Percentiles rank a stretch among this genome's conserved stretches.
Conservation (phyloP, 1,139 yeast species). For the Pichia cactophila region DNA sequence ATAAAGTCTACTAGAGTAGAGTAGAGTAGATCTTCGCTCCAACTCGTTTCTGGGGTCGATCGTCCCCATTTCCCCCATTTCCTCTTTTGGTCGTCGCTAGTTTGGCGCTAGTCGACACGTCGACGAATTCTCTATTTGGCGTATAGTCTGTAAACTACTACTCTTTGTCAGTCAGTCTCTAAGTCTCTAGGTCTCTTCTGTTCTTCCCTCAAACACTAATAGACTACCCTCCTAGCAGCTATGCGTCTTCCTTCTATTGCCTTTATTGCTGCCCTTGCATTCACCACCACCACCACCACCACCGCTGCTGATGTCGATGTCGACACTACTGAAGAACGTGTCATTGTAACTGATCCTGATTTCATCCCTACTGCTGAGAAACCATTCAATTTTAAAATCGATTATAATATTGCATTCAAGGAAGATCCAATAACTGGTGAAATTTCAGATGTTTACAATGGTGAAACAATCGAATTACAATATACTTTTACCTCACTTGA, state of each 20-base stretch:
- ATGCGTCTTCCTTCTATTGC: neutral
- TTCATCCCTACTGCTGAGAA: constrained; percentile 27
- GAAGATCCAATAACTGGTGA: constrained; percentile 32
- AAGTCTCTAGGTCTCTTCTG: too few species aligned
- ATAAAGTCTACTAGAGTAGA: too few species aligned
- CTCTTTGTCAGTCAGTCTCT: too few species aligned
- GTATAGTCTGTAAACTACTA: too few species aligned
- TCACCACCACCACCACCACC: too few species aligned
- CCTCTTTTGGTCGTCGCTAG: too few species aligned
- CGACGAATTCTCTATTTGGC: too few species aligned
- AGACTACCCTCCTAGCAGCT: neutral
- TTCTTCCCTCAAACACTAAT: too few species aligned
- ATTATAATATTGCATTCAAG: constrained; percentile 36
- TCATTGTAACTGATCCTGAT: constrained; percentile 14
- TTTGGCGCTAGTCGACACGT: too few species aligned
- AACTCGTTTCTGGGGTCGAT: too few species aligned
- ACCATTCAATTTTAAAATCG: constrained; percentile 36
- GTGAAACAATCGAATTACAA: constrained; percentile 46
- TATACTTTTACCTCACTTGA: constrained; percentile 56
- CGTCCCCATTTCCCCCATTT: too few species aligned
- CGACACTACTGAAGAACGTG: constrained; percentile 11
- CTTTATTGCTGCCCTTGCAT: neutral
- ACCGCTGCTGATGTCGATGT: constrained; percentile 9
- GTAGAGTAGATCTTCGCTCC: too few species aligned
- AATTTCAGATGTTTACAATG: constrained; percentile 39